Percentiles rank a stretch among this genome's conserved stretches.
These are phyloP conservation scores for Radiomyces spectabilis DNA, from an alignment of 192 early-diverging fungal species.

Conservation along the genomic window DNA sequence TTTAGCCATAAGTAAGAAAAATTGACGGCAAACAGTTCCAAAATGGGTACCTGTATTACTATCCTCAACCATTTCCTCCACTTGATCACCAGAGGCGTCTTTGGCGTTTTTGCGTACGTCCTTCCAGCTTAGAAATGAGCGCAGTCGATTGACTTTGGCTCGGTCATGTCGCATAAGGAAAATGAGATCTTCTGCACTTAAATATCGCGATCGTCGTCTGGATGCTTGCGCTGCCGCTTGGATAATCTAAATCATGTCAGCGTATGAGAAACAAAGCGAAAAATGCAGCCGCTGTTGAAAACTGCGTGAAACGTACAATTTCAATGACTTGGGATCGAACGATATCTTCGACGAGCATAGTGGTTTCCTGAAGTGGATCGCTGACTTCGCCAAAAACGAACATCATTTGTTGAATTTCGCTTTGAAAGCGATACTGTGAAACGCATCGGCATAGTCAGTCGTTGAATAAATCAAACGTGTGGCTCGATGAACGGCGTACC, in stretches of 20 bases:
- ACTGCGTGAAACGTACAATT: slow-evolving; percentile 76
- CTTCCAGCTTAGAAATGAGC: slow-evolving; percentile 90
- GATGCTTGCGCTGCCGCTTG: slow-evolving; percentile 81
- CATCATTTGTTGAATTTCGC: slow-evolving; percentile 98
- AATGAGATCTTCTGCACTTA: slow-evolving; percentile 88
- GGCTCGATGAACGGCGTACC: no score
- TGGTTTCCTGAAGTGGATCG: slow-evolving; percentile 84
- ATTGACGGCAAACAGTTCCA: no score
- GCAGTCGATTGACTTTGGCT: slow-evolving; percentile 84
- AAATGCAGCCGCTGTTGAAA: no score
- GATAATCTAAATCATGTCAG: slow-evolving; percentile 68
- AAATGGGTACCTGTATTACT: slow-evolving; percentile 48
- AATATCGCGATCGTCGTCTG: slow-evolving; percentile 71
- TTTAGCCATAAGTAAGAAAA: no score
- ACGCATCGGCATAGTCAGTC: no score
- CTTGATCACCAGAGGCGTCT: slow-evolving; percentile 59
- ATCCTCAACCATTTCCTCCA: slow-evolving; percentile 47
- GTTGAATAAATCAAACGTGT: no score
- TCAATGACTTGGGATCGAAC: slow-evolving; percentile 91
- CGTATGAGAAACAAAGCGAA: no score
- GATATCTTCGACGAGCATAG: slow-evolving; percentile 91
- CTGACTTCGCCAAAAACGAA: slow-evolving; percentile 95
- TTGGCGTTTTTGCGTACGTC: slow-evolving; percentile 92
- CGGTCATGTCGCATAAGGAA: slow-evolving; percentile 96
- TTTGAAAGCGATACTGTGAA: slow-evolving; percentile 39